A percentile compares a stretch with the other conserved stretches of the same genome.
These are phyloP conservation scores for Ceratocystis variospora DNA, from an alignment of 2,329 filamentous ascomycete species.

Conservation along the genomic window DNA sequence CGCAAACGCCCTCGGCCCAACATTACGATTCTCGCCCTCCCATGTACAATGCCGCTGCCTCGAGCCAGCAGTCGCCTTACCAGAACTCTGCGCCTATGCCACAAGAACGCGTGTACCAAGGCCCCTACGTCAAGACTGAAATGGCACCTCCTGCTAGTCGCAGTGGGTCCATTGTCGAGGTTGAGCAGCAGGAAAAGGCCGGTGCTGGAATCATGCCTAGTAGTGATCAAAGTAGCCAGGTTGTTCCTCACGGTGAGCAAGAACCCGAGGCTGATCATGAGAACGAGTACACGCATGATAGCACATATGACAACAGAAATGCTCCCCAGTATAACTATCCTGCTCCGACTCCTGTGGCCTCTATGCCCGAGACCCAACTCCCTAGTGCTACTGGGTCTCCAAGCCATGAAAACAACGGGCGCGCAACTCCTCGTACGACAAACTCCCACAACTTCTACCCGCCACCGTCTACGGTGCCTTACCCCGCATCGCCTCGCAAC, in stretches of 20 bases:
- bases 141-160: conserved; percentile 70
- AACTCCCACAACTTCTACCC: conserved; percentile 57
- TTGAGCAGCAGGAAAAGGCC: conserved; percentile 37
- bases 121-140: conserved; percentile 64
- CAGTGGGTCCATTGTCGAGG: conserved; percentile 16
- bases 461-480: conserved; percentile 48
- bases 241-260: conserved; percentile 40
- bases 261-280: conserved; percentile 63
- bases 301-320: conserved; percentile 57
- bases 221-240: conserved; percentile 38
- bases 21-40: conserved; percentile 64
- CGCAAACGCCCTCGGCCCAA: conserved; percentile 43
- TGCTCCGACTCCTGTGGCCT: conserved; percentile 48
- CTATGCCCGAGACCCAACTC: conserved; percentile 64
- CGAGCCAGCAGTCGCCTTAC: conserved; percentile 59
- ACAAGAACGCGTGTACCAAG: conserved; percentile 53
- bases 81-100: conserved; percentile 46
- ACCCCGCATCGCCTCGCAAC: conserved; percentile 64
- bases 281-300: conserved; percentile 76
- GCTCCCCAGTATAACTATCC: conserved; percentile 61
- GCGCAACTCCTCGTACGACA: conserved; percentile 72
- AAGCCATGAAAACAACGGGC: conserved; percentile 45
- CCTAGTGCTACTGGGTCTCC: conserved; percentile 76
- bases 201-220: conserved; percentile 52
- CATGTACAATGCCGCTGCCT: conserved; percentile 56